phyloP scores from a whole-genome alignment of 352 stramenopile species.

The Globisporangium cylindrosporum region DNA sequence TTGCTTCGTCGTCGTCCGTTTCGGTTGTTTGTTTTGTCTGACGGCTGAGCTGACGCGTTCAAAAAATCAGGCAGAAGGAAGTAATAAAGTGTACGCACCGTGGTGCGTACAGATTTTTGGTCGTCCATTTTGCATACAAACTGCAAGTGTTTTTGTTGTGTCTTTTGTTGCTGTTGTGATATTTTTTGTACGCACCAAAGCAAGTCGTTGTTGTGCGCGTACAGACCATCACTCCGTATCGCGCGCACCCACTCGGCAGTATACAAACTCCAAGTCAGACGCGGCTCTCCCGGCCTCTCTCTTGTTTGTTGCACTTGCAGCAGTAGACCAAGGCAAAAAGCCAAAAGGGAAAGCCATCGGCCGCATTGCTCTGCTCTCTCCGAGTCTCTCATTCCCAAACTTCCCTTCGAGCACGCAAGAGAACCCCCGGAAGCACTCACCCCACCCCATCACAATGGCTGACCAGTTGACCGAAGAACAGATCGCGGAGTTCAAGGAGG shows the following conservation, averaged over 20 bases:
- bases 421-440: conserved; percentile 19
- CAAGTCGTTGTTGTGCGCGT: background rate
- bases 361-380: background rate
- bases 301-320: background rate
- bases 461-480: conserved; percentile 93
- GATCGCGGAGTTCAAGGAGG: conserved; percentile 99
- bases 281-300: background rate
- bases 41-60: background rate
- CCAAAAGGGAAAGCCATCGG: background rate
- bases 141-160: conserved; percentile 10
- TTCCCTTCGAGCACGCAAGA: conserved; percentile 42
- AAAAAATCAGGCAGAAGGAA: background rate
- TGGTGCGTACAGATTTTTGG: conserved; percentile 3
- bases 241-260: background rate
- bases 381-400: conserved; percentile 56
- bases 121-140: conserved; percentile 34
- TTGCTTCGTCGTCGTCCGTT: background rate
- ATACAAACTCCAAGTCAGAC: conserved; percentile 8
- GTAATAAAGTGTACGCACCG: conserved; percentile 14
- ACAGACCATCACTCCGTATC: conserved; percentile 1
- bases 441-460: conserved; percentile 43
- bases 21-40: background rate
- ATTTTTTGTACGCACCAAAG: conserved; percentile 22
- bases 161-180: background rate
- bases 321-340: background rate